These are phyloP conservation scores for Cladosporium sp. DNA, from an alignment of 2,329 filamentous ascomycete species.

Conservation along the genomic window DNA sequence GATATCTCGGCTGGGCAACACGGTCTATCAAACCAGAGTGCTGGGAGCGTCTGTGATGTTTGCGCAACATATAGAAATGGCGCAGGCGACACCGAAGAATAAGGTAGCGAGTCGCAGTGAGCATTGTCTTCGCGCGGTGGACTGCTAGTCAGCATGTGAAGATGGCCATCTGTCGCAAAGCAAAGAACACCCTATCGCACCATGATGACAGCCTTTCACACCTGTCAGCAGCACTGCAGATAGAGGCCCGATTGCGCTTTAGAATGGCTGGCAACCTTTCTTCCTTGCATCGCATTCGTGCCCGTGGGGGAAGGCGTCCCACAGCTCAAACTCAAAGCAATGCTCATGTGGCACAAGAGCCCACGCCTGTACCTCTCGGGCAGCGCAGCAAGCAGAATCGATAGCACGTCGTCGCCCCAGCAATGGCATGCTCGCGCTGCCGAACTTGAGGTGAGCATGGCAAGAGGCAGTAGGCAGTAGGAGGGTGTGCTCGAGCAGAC, in stretches of 20 bases:
- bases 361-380: slow-evolving; percentile 9
- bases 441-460: neutral
- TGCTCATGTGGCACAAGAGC: slow-evolving; percentile 7
- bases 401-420: neutral
- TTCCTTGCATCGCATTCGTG: slow-evolving; percentile 11
- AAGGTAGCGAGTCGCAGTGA: neutral
- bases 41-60: neutral
- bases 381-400: slow-evolving; percentile 6
- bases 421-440: neutral
- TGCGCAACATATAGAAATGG: neutral
- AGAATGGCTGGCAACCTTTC: slow-evolving; percentile 9
- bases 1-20: slow-evolving; percentile 10
- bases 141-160: neutral
- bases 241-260: neutral
- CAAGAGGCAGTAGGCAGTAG: neutral
- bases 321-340: slow-evolving; percentile 9
- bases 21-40: slow-evolving; percentile 4
- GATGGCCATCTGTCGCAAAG: neutral
- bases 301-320: slow-evolving; percentile 7
- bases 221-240: neutral
- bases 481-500: slow-evolving; percentile 12
- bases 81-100: neutral
- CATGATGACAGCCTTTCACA: neutral
- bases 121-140: neutral
- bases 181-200: neutral